Conservation (phyloP, 2,329 filamentous ascomycete species). For the Paracamarosporium sp. region DNA sequence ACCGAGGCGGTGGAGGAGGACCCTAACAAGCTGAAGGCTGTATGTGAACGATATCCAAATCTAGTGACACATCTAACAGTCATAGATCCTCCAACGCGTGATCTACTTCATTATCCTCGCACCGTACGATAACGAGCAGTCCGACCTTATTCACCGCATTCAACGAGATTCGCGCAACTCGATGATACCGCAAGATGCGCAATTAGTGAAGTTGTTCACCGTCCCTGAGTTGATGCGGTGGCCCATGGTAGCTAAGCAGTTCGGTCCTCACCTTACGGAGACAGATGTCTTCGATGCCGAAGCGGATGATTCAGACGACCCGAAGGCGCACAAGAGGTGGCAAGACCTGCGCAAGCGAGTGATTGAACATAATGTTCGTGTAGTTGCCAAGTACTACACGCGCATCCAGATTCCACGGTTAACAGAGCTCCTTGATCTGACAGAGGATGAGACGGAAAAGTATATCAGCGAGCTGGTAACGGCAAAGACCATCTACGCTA, state of each 20-base stretch:
- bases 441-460: constrained; percentile 96
- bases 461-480: constrained; percentile 98
- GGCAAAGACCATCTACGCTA: constrained; percentile 96
- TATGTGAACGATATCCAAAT: constrained; percentile 55
- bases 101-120: constrained; percentile 98
- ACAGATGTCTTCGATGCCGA: constrained; percentile 88
- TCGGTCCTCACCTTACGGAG: constrained; percentile 83
- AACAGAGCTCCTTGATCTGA: constrained; percentile 88
- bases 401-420: constrained; percentile 92
- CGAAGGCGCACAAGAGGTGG: constrained; percentile 87
- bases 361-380: constrained; percentile 98
- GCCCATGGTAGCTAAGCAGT: constrained; percentile 89
- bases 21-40: constrained; percentile 81
- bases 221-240: constrained; percentile 97
- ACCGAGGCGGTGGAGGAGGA: constrained; percentile 95
- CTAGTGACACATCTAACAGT: constrained; percentile 15
- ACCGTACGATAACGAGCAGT: constrained; percentile 98
- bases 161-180: constrained; percentile 82
- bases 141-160: constrained; percentile 93
- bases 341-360: constrained; percentile 95
- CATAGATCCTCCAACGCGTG: constrained; percentile 85
- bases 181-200: constrained; percentile 78
- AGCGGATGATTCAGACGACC: constrained; percentile 69
- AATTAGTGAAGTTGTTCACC: constrained; percentile 92
- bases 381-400: constrained; percentile 98